phyloP scores from a whole-genome alignment of 257 asterid species.

The Solanum virginianum region DNA sequence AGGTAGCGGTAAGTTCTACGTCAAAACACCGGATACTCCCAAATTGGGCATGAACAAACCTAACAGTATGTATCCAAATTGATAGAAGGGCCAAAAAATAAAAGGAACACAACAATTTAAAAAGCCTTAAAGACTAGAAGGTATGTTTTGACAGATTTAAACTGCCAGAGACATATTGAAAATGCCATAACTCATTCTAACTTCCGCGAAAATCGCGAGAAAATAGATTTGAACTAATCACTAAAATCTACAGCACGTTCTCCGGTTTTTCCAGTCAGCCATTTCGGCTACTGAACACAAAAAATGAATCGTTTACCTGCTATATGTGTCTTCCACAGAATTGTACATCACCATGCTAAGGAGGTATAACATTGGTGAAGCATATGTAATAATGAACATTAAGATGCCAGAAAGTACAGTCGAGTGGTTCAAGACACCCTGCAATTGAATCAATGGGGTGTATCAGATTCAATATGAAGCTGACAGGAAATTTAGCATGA shows the following conservation, averaged over 20 bases:
- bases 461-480: slow-evolving; percentile 1
- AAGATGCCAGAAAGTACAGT: slow-evolving; percentile 66
- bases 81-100: not conserved
- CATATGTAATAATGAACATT: slow-evolving; percentile 87
- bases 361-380: slow-evolving; percentile 66
- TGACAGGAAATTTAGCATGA: not conserved
- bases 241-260: not conserved
- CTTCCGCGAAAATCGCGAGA: not conserved
- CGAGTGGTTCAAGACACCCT: slow-evolving; percentile 92
- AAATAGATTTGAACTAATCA: not conserved
- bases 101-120: not conserved
- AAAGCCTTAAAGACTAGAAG: not conserved
- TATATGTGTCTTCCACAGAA: slow-evolving; percentile 17
- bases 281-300: not conserved
- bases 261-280: not conserved
- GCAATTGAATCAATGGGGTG: slow-evolving; percentile 2
- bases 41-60: not conserved
- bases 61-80: not conserved
- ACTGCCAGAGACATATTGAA: not conserved
- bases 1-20: too few species aligned
- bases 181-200: not conserved
- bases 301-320: not conserved
- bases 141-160: not conserved
- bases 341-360: slow-evolving; percentile 51
- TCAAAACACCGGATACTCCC: too few species aligned